A percentile compares a stretch with the other conserved stretches of the same genome.
These are phyloP conservation scores for Pseudozyma pruni DNA, from an alignment of 1,284 basidiomycete species.

Conservation along the genomic window DNA sequence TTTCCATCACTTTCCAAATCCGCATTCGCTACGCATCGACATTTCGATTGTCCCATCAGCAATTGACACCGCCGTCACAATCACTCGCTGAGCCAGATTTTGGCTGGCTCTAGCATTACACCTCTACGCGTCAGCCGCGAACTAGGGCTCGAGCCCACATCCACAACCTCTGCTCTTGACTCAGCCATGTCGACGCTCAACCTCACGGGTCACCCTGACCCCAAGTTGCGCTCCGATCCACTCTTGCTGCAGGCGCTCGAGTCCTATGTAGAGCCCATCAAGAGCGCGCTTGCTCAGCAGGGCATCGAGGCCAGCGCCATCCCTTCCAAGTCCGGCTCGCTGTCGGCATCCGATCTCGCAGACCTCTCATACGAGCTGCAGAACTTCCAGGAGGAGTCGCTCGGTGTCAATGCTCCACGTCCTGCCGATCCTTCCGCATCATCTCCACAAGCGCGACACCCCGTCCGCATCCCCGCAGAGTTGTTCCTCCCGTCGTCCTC, in stretches of 20 bases:
- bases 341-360: slow-evolving; percentile 45
- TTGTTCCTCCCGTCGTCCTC: slow-evolving; percentile 57
- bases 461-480: slow-evolving; percentile 58
- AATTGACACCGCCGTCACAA: too few relatives aligned
- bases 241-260: slow-evolving; percentile 43
- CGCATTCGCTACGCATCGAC: too few relatives aligned
- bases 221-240: slow-evolving; percentile 38
- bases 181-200: slow-evolving; percentile 50
- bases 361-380: slow-evolving; percentile 46
- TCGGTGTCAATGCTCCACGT: slow-evolving; percentile 51
- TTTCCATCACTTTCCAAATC: not conserved
- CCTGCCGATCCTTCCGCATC: slow-evolving; percentile 47
- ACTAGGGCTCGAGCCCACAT: too few relatives aligned
- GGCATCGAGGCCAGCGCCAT: slow-evolving; percentile 18
- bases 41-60: too few relatives aligned
- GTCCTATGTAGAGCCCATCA: slow-evolving; percentile 50
- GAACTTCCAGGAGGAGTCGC: slow-evolving; percentile 58
- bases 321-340: slow-evolving; percentile 24
- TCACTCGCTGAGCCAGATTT: too few relatives aligned
- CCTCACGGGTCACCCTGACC: slow-evolving; percentile 48
- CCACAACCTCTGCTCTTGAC: not conserved
- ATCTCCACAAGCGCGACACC: slow-evolving; percentile 36
- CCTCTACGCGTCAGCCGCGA: too few relatives aligned
- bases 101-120: too few relatives aligned
- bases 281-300: slow-evolving; percentile 21